Evolutionary conservation across 2,329 filamentous ascomycete species (phyloP), one percentile per base, ranked within the genome.

Genomic region (Colletotrichum tamarilloi): DNA sequence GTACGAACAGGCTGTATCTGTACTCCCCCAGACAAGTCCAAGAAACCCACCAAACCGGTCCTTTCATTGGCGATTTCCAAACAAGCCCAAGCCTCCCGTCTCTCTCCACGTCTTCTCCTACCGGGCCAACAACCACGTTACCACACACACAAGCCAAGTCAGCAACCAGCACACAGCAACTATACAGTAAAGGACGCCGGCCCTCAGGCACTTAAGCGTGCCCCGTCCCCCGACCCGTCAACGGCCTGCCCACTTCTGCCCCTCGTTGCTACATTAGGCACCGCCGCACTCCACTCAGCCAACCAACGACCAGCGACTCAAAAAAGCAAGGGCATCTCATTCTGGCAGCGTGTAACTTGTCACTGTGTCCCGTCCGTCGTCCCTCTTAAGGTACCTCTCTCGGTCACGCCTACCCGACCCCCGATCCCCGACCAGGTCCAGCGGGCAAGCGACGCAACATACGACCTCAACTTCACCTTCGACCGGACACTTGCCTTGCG

Each of bases 191-290:
- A 8, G 30, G 35, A 22, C 62, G 42, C 60, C 26, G 62, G 32
- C 62, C 52, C 46, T 35, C 26, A 55, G 42, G 42, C 16, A 28
- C 62, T 38, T 55, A 26, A 64, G 62, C 19, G 46, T 49, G 64
- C 26, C 24, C 49, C 58, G 38, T 42, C 38, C 38, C 38, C 38
- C 38, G 58, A 59, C 53, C 69, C 58, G 49, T 59, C 62, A 63
- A 35, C 30, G 65, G 59, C n/a, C 60, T 59, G 56, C 62, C 67
- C 67, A 71, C 71, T 66, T 71, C 67, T 71, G 71, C 71, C 71
- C 71, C 67, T 73, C 71, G 67, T 73, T 71, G 71, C 67, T 71
- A 66, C 71, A 62, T 73, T 62, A 65, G 71, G 71, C 68, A 57
- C 72, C 56, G 63, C 69, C 62, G 63, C 62, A 63, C 52, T 52